Percentiles rank a stretch among this genome's conserved stretches.
These are phyloP conservation scores for Clarireedia paspali DNA, from an alignment of 2,329 filamentous ascomycete species.

Conservation along the genomic window DNA sequence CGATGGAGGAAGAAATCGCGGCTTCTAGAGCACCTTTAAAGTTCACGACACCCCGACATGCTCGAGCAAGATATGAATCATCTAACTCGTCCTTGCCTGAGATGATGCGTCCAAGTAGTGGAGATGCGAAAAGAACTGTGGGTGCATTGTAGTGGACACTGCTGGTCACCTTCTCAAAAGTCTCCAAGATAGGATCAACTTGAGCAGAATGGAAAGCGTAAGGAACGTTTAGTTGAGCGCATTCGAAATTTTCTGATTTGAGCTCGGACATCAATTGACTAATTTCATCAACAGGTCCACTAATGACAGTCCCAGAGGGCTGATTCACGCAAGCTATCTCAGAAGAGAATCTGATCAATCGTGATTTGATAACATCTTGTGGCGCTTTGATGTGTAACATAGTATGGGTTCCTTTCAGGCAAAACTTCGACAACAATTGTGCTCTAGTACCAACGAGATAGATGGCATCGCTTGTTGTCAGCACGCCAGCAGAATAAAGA, in stretches of 20 bases:
- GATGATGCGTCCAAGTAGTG: neutral
- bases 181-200: conserved; percentile 39
- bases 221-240: conserved; percentile 45
- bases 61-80: conserved; percentile 53
- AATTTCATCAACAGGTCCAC: neutral
- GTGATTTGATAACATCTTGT: conserved; percentile 61
- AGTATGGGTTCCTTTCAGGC: conserved; percentile 56
- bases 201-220: conserved; percentile 60
- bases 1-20: conserved; percentile 46
- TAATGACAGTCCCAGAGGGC: neutral
- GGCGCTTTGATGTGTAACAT: conserved; percentile 44
- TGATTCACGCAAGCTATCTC: conserved; percentile 1
- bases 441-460: conserved; percentile 63
- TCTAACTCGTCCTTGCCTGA: conserved; percentile 46
- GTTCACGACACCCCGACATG: conserved; percentile 59
- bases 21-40: conserved; percentile 50
- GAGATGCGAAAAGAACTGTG: neutral
- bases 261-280: neutral
- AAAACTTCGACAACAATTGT: conserved; percentile 54
- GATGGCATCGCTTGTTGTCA: conserved; percentile 64
- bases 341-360: neutral
- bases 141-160: neutral
- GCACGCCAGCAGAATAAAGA: conserved; percentile 59
- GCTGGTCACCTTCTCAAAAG: conserved; percentile 32
- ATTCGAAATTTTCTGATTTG: neutral